These are phyloP conservation scores for Flammula alnicola DNA, from an alignment of 1,284 basidiomycete species.

Conservation along the genomic window DNA sequence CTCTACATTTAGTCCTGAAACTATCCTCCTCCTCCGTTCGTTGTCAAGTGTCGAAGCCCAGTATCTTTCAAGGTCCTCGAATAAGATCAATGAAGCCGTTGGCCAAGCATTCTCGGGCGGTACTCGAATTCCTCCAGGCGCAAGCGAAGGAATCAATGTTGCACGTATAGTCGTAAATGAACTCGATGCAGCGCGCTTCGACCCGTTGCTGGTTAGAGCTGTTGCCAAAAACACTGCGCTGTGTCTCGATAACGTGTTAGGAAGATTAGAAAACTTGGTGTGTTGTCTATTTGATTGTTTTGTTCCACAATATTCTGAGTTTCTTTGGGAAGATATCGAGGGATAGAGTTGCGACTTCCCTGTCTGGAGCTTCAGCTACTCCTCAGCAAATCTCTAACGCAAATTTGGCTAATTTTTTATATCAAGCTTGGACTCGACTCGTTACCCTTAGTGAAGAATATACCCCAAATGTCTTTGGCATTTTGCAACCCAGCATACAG, in stretches of 20 bases:
- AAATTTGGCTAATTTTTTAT: conserved; percentile 77
- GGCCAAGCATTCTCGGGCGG: conserved; percentile 75
- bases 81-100: conserved; percentile 80
- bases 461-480: conserved; percentile 59
- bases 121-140: conserved; percentile 69
- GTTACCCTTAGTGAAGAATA: conserved; percentile 75
- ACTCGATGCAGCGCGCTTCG: conserved; percentile 91
- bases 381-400: conserved; percentile 80
- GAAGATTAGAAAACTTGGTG: conserved; percentile 71
- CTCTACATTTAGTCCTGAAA: conserved; percentile 73
- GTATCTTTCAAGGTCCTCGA: conserved; percentile 85
- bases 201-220: conserved; percentile 82
- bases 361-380: conserved; percentile 80
- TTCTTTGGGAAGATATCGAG: conserved; percentile 57
- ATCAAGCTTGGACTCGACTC: conserved; percentile 78
- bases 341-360: conserved; percentile 78
- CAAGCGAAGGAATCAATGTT: conserved; percentile 77
- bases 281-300: conserved; percentile 29
- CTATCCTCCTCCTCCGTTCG: conserved; percentile 83
- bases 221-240: conserved; percentile 76
- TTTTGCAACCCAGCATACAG: conserved; percentile 65
- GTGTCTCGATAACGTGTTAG: conserved; percentile 69
- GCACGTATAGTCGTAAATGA: conserved; percentile 85
- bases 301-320: conserved; percentile 1
- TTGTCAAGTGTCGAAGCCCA: conserved; percentile 82